Evolutionary conservation across 2,329 filamentous ascomycete genomes (phyloP).

Genomic region (Capronia coronata): DNA sequence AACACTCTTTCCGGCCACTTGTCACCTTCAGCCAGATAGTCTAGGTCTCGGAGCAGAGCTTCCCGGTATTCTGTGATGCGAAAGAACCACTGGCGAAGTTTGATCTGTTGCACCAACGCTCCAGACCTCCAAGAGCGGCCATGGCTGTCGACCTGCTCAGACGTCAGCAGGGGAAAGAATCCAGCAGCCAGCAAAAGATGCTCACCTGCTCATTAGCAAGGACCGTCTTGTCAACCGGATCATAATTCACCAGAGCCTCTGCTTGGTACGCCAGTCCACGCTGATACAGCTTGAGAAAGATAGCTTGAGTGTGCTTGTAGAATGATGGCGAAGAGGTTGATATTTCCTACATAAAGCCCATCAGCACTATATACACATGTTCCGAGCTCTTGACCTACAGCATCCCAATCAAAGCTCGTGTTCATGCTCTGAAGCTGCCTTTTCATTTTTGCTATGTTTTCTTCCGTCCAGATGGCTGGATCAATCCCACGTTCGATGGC

Average conservation of each 20-base stretch:
- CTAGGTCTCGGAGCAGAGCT: conserved; percentile 63
- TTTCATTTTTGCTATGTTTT: conserved; percentile 81
- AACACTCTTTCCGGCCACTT: conserved; percentile 79
- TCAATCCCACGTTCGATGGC: conserved; percentile 75
- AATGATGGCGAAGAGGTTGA: conserved; percentile 77
- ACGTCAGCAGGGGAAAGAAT: neutral
- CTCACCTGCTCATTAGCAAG: conserved; percentile 73
- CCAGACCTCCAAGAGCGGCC: conserved; percentile 77
- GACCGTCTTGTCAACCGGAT: conserved; percentile 82
- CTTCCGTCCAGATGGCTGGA: conserved; percentile 69
- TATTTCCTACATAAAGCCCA: conserved; percentile 57
- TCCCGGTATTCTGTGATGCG: conserved; percentile 75
- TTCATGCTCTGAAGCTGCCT: conserved; percentile 72
- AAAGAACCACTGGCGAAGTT: conserved; percentile 87
- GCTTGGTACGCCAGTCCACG: conserved; percentile 74
- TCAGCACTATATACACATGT: conserved; percentile 28
- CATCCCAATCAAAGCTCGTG: conserved; percentile 74
- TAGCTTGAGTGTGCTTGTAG: conserved; percentile 81
- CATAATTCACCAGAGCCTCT: conserved; percentile 81
- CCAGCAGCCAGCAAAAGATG: conserved; percentile 23
- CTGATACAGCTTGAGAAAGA: conserved; percentile 72
- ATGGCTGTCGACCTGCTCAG: conserved; percentile 59
- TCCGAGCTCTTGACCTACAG: conserved; percentile 49
- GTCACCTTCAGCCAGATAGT: conserved; percentile 55
- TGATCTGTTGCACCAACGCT: conserved; percentile 88